These are phyloP conservation scores for Exidia glandulosa DNA, from an alignment of 768 basidiomycete species.

Conservation along the genomic window DNA sequence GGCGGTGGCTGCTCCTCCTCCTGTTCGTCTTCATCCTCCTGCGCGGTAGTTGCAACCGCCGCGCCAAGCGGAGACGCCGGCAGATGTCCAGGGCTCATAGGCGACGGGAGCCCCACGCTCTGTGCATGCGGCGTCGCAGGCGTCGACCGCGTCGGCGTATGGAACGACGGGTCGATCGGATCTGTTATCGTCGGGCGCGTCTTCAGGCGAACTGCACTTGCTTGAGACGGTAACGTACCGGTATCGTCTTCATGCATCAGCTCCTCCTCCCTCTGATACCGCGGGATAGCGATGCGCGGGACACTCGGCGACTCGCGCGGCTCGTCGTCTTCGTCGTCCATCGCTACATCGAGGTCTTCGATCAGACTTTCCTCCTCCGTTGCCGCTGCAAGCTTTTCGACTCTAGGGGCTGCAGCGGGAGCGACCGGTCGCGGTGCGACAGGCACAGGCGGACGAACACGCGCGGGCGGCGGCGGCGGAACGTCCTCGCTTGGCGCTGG, in stretches of 20 bases:
- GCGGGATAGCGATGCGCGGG: not conserved
- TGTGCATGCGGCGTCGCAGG: not conserved
- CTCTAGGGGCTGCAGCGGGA: not conserved
- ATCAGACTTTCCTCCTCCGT: slow-evolving; percentile 4
- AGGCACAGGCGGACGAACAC: not conserved
- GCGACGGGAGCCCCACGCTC: not conserved
- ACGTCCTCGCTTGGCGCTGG: not conserved
- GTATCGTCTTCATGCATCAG: slow-evolving; percentile 53
- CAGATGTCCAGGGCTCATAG: slow-evolving; percentile 2
- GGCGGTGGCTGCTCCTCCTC: slow-evolving; percentile 34
- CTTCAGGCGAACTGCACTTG: no score
- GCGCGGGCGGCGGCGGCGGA: not conserved
- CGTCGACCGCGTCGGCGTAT: slow-evolving; percentile 33
- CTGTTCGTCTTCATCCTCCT: slow-evolving; percentile 23
- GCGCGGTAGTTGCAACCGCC: slow-evolving; percentile 6
- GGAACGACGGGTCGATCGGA: slow-evolving; percentile 57
- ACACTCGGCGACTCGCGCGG: not conserved
- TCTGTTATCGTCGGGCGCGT: no score
- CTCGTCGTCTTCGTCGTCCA: not conserved
- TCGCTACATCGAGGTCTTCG: not conserved
- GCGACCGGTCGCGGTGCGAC: not conserved
- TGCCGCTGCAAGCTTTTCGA: not conserved
- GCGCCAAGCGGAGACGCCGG: slow-evolving; percentile 6
- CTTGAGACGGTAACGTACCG: slow-evolving; percentile 35
- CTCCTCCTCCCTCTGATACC: slow-evolving; percentile 20